A percentile compares a stretch with the other conserved stretches of the same genome.
phyloP scores from a whole-genome alignment of 169 alveolate species.

The Plasmodium gallinaceum region DNA sequence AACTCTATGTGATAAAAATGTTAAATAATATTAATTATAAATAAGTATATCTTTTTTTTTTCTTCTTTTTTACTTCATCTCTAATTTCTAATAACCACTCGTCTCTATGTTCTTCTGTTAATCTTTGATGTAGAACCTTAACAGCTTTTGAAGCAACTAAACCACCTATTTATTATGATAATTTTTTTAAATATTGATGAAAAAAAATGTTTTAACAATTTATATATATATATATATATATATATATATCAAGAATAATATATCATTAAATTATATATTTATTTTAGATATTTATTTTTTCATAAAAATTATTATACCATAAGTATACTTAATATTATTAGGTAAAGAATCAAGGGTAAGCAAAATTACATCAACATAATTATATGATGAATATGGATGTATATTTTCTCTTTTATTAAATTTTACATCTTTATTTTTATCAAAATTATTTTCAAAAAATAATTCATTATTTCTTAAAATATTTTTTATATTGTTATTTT shows the following conservation, averaged over 20 bases:
- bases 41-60: not conserved
- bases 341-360: conserved; percentile 65
- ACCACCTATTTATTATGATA: conserved; percentile 35
- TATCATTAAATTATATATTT: not conserved
- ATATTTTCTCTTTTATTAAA: conserved; percentile 26
- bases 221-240: not conserved
- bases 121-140: conserved; percentile 64
- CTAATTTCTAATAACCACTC: conserved; percentile 69
- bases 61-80: conserved; percentile 20
- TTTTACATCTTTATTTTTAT: conserved; percentile 43
- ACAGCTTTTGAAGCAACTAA: conserved; percentile 71
- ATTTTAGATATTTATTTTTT: not conserved
- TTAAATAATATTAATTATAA: not conserved
- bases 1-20: too few species aligned
- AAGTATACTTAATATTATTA: conserved; percentile 43
- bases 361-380: conserved; percentile 63
- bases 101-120: conserved; percentile 72
- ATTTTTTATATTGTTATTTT: conserved; percentile 40
- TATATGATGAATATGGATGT: conserved; percentile 33
- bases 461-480: conserved; percentile 56
- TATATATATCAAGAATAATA: not conserved
- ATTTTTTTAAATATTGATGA: not conserved
- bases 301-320: conserved; percentile 21
- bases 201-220: not conserved
- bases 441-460: conserved; percentile 15